Evolutionary conservation across 169 alveolate genomes (phyloP).

Genomic region (Plasmodium gallinaceum): DNA sequence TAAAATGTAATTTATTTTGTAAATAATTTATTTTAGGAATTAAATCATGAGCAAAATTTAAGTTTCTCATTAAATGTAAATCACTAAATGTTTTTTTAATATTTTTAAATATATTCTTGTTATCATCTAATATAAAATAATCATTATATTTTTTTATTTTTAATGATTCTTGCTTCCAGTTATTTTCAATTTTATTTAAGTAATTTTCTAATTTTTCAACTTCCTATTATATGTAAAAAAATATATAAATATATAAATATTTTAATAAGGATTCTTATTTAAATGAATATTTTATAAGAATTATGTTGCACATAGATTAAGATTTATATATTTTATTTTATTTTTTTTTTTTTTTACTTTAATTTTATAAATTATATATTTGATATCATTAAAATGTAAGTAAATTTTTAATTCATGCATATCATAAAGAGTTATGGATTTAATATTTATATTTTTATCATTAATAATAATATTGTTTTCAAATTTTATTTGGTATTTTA

Average conservation of each 20-base stretch:
- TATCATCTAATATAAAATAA: slow-evolving; percentile 47
- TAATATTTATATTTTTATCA: slow-evolving; percentile 50
- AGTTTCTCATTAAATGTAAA: slow-evolving; percentile 62
- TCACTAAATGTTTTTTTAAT: slow-evolving; percentile 64
- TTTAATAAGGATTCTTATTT: not conserved
- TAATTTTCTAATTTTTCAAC: slow-evolving; percentile 69
- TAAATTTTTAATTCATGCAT: slow-evolving; percentile 58
- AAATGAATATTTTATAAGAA: not conserved
- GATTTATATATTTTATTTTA: not conserved
- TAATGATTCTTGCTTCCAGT: slow-evolving; percentile 64
- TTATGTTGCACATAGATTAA: not conserved
- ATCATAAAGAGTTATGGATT: slow-evolving; percentile 66
- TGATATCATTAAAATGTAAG: slow-evolving; percentile 53
- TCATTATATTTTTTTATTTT: slow-evolving; percentile 60
- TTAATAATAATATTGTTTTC: slow-evolving; percentile 58
- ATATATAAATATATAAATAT: slow-evolving; percentile 5
- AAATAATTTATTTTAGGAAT: slow-evolving; percentile 64
- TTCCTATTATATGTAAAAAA: slow-evolving; percentile 26
- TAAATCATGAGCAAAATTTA: slow-evolving; percentile 67
- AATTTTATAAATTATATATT: slow-evolving; percentile 72
- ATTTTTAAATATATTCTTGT: slow-evolving; percentile 53
- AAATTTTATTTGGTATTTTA: slow-evolving; percentile 27
- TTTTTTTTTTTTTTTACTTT: slow-evolving; percentile 16
- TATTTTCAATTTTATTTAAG: slow-evolving; percentile 55
- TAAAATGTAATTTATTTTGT: slow-evolving; percentile 50